Conservation (phyloP, 345 rosid genomes). For the Aquilaria malaccensis region DNA sequence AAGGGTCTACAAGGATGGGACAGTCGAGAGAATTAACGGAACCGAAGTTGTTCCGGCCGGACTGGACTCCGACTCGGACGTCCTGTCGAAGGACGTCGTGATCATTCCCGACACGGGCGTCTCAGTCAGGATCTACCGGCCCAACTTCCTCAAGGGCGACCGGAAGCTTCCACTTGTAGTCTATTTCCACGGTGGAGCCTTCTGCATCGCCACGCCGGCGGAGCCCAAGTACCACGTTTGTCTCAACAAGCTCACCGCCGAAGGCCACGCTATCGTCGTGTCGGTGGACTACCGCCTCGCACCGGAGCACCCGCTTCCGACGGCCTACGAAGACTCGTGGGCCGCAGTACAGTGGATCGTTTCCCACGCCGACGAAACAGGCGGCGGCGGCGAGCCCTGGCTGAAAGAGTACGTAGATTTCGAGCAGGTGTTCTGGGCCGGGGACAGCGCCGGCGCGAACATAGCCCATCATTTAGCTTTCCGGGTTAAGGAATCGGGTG, state of each 20-base stretch:
- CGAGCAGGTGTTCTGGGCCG: conserved; percentile 27
- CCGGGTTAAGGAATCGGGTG: conserved; percentile 15
- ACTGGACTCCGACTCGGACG: conserved; percentile 14
- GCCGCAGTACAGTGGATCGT: conserved; percentile 32
- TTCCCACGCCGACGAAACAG: conserved; percentile 14
- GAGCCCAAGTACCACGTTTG: conserved; percentile 19
- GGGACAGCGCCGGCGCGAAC: conserved; percentile 79
- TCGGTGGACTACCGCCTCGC: conserved; percentile 36
- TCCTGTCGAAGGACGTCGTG: conserved; percentile 25
- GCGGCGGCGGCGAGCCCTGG: conserved; percentile 29
- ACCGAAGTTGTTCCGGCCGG: conserved; percentile 16
- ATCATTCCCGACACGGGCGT: conserved; percentile 15
- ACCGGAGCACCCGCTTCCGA: conserved; percentile 29
- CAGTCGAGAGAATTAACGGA: conserved; percentile 25
- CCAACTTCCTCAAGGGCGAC: conserved; percentile 1
- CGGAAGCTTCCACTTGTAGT: conserved; percentile 29
- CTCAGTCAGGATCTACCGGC: conserved; percentile 25
- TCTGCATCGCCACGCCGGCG: conserved; percentile 18
- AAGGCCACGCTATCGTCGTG: conserved; percentile 19
- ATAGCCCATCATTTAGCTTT: conserved; percentile 62
- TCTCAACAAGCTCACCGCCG: conserved; percentile 14
- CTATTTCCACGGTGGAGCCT: conserved; percentile 38
- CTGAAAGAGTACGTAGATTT: conserved; percentile 27
- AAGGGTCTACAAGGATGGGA: conserved; percentile 25
- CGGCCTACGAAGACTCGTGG: conserved; percentile 36